These are phyloP conservation scores for Corymbia calophylla DNA, from an alignment of 441 rosid genomes.

Conservation along the genomic window DNA sequence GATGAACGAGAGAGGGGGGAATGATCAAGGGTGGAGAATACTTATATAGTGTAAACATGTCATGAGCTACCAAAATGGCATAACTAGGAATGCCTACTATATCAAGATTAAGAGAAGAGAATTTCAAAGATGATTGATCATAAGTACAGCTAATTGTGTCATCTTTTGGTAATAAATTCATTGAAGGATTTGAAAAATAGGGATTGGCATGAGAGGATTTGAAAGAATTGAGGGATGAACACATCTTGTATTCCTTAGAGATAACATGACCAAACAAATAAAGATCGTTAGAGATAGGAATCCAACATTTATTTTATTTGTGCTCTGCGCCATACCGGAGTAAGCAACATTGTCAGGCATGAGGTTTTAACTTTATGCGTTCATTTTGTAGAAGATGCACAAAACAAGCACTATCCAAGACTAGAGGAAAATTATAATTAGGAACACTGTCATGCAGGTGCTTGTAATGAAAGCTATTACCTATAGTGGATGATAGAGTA, in stretches of 20 bases:
- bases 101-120: not conserved
- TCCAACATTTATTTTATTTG: not conserved
- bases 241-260: not conserved
- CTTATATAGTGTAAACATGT: not conserved
- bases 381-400: not conserved
- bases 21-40: not conserved
- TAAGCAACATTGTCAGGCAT: not conserved
- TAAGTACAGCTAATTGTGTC: not conserved
- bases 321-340: not conserved
- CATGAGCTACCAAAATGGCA: not conserved
- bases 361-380: not conserved
- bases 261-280: not conserved
- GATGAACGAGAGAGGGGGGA: not conserved
- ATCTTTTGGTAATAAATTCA: not conserved
- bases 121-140: not conserved
- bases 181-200: rapidly evolving
- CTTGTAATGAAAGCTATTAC: not conserved
- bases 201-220: not conserved
- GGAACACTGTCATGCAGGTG: not conserved
- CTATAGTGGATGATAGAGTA: not conserved
- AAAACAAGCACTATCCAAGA: not conserved
- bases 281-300: not conserved
- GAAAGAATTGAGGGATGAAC: not conserved
- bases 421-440: too few species aligned
- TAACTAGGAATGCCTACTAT: not conserved